These are phyloP conservation scores for Scheffersomyces stambukii DNA, from an alignment of 1,139 yeast genomes.

Conservation along the genomic window DNA sequence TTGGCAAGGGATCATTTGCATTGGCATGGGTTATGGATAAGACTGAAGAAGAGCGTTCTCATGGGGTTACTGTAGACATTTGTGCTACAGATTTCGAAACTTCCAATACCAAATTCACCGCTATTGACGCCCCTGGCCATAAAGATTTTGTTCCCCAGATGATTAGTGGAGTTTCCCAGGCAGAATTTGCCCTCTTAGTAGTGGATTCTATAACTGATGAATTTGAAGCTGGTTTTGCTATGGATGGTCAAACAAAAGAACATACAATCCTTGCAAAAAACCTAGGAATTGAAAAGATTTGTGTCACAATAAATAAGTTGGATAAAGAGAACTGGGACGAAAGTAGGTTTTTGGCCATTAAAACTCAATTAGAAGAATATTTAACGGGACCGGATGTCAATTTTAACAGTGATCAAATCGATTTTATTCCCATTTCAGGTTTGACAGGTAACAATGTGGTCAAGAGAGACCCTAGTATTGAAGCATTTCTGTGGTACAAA, in stretches of 20 bases:
- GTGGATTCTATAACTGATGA: conserved; percentile 81
- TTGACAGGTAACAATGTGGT: conserved; percentile 79
- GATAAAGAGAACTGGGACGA: conserved; percentile 73
- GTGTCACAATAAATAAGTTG: conserved; percentile 85
- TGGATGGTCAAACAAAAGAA: conserved; percentile 93
- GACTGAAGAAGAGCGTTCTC: conserved; percentile 79
- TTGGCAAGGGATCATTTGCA: conserved; percentile 91
- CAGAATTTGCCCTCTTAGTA: conserved; percentile 68
- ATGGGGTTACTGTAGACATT: conserved; percentile 94
- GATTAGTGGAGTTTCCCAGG: conserved; percentile 52
- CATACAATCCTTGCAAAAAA: conserved; percentile 82
- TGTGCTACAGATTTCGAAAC: conserved; percentile 85
- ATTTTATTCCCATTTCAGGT: conserved; percentile 84
- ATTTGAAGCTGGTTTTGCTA: conserved; percentile 81
- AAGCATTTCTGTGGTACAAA: conserved; percentile 52
- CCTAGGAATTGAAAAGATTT: conserved; percentile 70
- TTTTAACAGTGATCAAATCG: conserved; percentile 44
- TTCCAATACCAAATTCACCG: conserved; percentile 59
- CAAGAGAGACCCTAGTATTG: conserved; percentile 26
- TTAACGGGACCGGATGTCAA: conserved; percentile 57
- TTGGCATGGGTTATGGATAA: conserved; percentile 98
- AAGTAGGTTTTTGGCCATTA: conserved; percentile 60
- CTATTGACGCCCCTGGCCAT: conserved; percentile 88
- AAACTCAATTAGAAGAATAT: conserved; percentile 53
- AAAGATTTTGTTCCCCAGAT: conserved; percentile 50